These are phyloP conservation scores for Russula olivacea DNA, from an alignment of 768 basidiomycete species.

Conservation along the genomic window DNA sequence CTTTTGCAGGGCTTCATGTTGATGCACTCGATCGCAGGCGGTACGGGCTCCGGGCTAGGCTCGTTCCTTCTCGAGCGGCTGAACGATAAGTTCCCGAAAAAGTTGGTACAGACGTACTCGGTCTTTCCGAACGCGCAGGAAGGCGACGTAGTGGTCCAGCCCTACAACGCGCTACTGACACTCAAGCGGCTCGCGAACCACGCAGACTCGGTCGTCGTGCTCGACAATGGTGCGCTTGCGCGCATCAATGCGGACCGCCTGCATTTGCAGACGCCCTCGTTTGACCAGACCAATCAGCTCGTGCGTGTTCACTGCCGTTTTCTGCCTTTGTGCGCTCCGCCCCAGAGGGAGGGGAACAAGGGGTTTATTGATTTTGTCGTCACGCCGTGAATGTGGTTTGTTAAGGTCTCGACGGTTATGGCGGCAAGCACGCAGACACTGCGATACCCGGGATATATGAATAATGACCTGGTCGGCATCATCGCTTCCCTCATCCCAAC, in stretches of 20 bases:
- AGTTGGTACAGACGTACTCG: slow-evolving; percentile 97
- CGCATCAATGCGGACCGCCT: slow-evolving; percentile 90
- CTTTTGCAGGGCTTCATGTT: slow-evolving; percentile 95
- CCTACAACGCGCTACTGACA: slow-evolving; percentile 92
- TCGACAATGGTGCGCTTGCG: slow-evolving; percentile 92
- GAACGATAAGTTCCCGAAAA: slow-evolving; percentile 98
- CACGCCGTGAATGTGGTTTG: not conserved
- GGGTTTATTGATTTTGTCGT: not conserved
- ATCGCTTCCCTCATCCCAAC: slow-evolving; percentile 96
- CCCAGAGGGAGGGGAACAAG: not conserved
- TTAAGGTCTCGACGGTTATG: slow-evolving; percentile 93
- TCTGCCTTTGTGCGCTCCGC: not conserved
- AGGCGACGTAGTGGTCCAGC: slow-evolving; percentile 96
- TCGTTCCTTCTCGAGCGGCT: slow-evolving; percentile 96
- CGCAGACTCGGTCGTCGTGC: slow-evolving; percentile 94
- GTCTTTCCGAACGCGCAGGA: slow-evolving; percentile 95
- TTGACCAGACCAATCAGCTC: slow-evolving; percentile 89
- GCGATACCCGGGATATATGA: slow-evolving; percentile 98
- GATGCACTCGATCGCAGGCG: slow-evolving; percentile 97
- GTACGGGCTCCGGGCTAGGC: slow-evolving; percentile 95
- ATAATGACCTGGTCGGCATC: slow-evolving; percentile 97
- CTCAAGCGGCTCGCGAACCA: slow-evolving; percentile 92
- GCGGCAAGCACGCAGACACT: slow-evolving; percentile 95
- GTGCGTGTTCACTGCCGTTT: slow-evolving; percentile 33
- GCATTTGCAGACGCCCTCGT: slow-evolving; percentile 80